Evolutionary conservation across 179 eudicot species (phyloP).

Genomic region (Vitellaria paradoxa): DNA sequence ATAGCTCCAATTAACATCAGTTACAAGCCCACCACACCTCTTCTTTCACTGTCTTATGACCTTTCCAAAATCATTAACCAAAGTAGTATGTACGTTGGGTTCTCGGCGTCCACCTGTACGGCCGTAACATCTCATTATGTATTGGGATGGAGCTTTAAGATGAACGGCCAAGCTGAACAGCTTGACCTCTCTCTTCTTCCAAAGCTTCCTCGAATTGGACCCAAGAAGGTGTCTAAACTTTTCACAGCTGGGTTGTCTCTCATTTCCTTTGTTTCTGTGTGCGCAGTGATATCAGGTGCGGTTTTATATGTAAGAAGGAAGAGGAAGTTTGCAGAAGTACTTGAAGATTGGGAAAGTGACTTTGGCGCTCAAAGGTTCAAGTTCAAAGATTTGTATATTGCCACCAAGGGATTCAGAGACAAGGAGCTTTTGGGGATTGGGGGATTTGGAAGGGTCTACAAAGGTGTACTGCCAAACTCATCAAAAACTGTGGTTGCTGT

Average conservation of each 20-base stretch:
- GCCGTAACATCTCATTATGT: slow-evolving; percentile 14
- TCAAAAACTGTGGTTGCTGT: slow-evolving; percentile 48
- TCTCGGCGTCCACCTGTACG: slow-evolving; percentile 28
- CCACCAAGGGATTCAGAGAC: slow-evolving; percentile 30
- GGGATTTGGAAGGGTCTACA: slow-evolving; percentile 72
- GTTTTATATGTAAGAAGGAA: slow-evolving; percentile 20
- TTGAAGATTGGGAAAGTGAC: slow-evolving; percentile 36
- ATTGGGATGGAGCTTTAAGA: slow-evolving; percentile 29
- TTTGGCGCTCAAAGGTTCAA: slow-evolving; percentile 36
- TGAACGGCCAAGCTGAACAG: slow-evolving; percentile 4
- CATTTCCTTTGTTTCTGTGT: neutral
- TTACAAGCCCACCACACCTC: slow-evolving; percentile 25
- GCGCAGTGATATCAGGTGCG: neutral
- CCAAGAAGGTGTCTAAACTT: slow-evolving; percentile 19
- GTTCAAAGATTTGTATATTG: slow-evolving; percentile 31
- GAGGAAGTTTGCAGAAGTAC: slow-evolving; percentile 22
- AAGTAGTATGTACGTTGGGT: slow-evolving; percentile 29
- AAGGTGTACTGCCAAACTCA: slow-evolving; percentile 37
- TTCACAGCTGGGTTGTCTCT: slow-evolving; percentile 23
- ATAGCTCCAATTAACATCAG: slow-evolving; percentile 20
- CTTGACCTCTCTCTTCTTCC: slow-evolving; percentile 25
- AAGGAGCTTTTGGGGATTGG: slow-evolving; percentile 21
- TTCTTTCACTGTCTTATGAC: neutral
- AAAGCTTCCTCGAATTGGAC: slow-evolving; percentile 26
- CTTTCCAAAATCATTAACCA: slow-evolving; percentile 18